Percentiles rank a stretch among this genome's conserved stretches.
Conservation (phyloP, 1,139 yeast species). For the Geotrichum histeridarum region DNA sequence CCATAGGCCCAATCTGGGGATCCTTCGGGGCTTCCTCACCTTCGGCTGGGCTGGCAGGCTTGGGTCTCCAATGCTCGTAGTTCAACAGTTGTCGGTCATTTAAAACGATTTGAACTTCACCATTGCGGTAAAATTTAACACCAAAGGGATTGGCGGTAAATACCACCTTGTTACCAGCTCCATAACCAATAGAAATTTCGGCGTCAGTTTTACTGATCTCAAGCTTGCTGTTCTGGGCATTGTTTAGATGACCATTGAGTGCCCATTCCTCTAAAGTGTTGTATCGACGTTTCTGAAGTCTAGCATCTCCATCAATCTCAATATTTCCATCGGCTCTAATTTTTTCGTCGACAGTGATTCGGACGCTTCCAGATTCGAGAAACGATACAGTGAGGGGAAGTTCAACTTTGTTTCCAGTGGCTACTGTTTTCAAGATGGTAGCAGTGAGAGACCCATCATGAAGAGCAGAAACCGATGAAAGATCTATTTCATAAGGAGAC, state of each 20-base stretch:
- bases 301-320: constrained; percentile 26
- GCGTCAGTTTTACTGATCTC: constrained; percentile 18
- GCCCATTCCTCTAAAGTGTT: constrained; percentile 61
- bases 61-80: constrained; percentile 67
- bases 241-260: constrained; percentile 38
- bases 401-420: constrained; percentile 26
- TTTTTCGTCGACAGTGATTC: constrained; percentile 63
- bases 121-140: constrained; percentile 46
- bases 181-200: constrained; percentile 37
- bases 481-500: constrained; percentile 54
- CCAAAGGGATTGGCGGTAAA: constrained; percentile 50
- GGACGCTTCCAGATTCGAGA: constrained; percentile 49
- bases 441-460: constrained; percentile 38
- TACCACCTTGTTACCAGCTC: constrained; percentile 40
- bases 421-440: constrained; percentile 37
- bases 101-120: constrained; percentile 48
- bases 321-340: constrained; percentile 39
- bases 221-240: constrained; percentile 12
- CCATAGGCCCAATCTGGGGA: constrained; percentile 24
- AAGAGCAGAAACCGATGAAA: constrained; percentile 36
- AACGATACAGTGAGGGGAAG: constrained; percentile 57
- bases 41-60: constrained; percentile 24
- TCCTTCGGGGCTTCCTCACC: constrained; percentile 23
- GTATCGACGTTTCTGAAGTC: constrained; percentile 45
- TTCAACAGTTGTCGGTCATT: constrained; percentile 71